Evolutionary conservation across 2,329 filamentous ascomycete species (phyloP), one percentile per base, ranked within the genome.

Genomic region (Shiraia sp.): DNA sequence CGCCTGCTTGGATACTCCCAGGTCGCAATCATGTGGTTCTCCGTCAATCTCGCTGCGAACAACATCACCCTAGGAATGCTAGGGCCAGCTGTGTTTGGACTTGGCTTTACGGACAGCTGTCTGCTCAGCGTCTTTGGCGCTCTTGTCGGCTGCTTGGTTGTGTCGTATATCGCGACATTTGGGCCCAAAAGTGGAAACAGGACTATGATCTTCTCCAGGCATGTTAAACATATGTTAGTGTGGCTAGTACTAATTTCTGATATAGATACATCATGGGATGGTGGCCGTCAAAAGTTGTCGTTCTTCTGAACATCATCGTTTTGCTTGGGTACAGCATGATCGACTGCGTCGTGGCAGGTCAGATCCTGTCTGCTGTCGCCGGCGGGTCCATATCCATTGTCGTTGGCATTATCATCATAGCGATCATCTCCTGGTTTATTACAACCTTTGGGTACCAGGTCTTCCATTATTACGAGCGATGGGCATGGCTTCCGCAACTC

Each of bases 391-490:
- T 87, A 67, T 81, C 79, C 2, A 77, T 86, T 14, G 76, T 80
- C 24, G 84, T 87, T 1, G 84, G 85, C 53, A 86, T 88, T 49
- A 73, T 87, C 28, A 79, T 87, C 32, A 78, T 82, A 10, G 80
- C 81, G 1, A 53, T 85, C 16, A 78, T 86, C 25, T 79, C 79
- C 22, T 85, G 81, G 79, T 69, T 75, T 2, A 76, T 88, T 29
- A 83, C 82, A 1, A 83, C 81, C 0, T 86, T 87, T 59, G 85
- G 85, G 0, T 86, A 87, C 59, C 77, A 75, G 39, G 71, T 82
- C 31, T 86, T 88, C 62, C 84, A 88, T 57, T 74, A 78, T 39
- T 88, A 87, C 61, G 83, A 87, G 68, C 76, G 83, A 61, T 85
- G 79, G 57, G 81, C 82, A 1, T 86, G 83, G 75, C 68, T 86